These are phyloP conservation scores for Boletus coccyginus DNA, from an alignment of 768 basidiomycete species.

Conservation along the genomic window DNA sequence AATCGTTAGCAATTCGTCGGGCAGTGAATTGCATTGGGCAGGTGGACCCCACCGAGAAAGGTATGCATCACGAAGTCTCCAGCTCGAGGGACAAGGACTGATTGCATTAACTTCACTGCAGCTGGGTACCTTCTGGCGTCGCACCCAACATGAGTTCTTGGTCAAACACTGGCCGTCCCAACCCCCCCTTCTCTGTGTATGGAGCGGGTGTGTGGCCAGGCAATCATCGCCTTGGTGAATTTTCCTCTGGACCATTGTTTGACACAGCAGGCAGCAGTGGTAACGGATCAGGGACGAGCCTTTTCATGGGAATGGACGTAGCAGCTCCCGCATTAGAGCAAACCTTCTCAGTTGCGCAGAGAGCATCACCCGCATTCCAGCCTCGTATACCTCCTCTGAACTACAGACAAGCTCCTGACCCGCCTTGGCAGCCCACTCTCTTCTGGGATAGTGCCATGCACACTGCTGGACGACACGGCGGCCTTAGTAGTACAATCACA, in stretches of 20 bases:
- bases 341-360: not conserved
- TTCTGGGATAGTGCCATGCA: slow-evolving; percentile 4
- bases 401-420: not conserved
- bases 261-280: not conserved
- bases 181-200: not conserved
- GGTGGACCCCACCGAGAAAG: not conserved
- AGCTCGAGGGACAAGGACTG: not conserved
- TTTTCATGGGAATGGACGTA: not conserved
- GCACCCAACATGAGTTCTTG: not conserved
- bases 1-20: not conserved
- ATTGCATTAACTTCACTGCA: not conserved
- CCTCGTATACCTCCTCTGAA: not conserved
- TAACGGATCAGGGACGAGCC: not conserved
- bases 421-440: not conserved
- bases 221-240: not conserved
- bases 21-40: not conserved
- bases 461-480: not conserved
- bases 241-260: not conserved
- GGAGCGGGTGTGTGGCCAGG: not conserved
- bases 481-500: not conserved
- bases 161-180: not conserved
- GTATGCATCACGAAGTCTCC: slow-evolving; percentile 7
- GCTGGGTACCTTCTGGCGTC: not conserved
- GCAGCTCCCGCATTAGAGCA: not conserved
- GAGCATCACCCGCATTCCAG: not conserved